These are phyloP conservation scores for Entomortierella parvispora DNA, from an alignment of 192 early-diverging fungal species.

Conservation along the genomic window DNA sequence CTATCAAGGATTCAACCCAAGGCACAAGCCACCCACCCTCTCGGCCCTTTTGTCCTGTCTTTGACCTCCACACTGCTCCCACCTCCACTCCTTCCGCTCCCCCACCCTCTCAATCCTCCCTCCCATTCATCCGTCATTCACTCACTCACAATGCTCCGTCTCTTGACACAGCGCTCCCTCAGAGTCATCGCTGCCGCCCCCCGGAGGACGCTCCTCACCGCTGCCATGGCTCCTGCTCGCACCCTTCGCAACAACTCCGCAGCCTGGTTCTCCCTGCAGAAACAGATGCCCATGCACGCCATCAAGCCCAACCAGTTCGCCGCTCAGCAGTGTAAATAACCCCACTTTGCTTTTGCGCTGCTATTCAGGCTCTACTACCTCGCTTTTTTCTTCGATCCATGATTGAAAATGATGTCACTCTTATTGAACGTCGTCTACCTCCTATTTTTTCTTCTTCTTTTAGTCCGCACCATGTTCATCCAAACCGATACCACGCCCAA, in stretches of 20 bases:
- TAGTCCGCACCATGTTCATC: constrained; percentile 84
- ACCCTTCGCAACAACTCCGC: constrained; percentile 37
- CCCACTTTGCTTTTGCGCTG: background rate
- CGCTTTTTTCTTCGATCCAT: background rate
- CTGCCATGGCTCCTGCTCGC: constrained; percentile 3
- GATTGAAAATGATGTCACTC: background rate
- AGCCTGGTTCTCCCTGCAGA: constrained; percentile 19
- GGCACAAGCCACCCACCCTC: too few species aligned
- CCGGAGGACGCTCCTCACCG: constrained; percentile 31
- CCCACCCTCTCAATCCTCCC: too few species aligned
- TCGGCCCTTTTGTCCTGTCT: too few species aligned
- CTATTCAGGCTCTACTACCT: background rate
- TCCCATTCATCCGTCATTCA: background rate
- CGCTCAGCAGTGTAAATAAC: constrained; percentile 35
- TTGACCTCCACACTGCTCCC: too few species aligned
- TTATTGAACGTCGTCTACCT: too few species aligned
- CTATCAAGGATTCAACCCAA: background rate
- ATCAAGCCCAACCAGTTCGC: constrained; percentile 31
- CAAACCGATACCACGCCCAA: constrained; percentile 95
- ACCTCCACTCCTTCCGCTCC: background rate
- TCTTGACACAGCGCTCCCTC: constrained; percentile 12
- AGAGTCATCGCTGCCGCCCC: constrained; percentile 1
- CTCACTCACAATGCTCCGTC: constrained; percentile 21
- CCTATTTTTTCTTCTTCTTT: background rate
- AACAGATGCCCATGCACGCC: constrained; percentile 10